Evolutionary conservation across 441 rosid species (phyloP).

Genomic region (Hura crepitans): DNA sequence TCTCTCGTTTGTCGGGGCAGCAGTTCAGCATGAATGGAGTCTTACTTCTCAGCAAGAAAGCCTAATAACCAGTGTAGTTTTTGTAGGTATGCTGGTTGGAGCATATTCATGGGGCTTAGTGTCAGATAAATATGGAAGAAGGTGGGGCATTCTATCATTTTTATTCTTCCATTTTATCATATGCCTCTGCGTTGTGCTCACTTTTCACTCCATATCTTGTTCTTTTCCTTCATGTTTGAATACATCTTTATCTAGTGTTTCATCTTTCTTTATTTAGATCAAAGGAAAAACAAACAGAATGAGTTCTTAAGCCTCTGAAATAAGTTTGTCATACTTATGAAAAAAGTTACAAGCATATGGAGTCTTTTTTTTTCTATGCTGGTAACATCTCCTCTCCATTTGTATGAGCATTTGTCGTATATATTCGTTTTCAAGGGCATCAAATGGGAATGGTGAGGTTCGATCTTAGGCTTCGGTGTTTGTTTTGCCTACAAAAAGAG

Average conservation of each 20-base stretch:
- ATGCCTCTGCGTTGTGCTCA: slow-evolving; percentile 1
- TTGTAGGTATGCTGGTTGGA: slow-evolving; percentile 87
- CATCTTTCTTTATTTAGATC: neutral
- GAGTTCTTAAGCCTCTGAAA: neutral
- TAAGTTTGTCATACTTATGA: neutral
- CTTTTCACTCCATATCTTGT: neutral
- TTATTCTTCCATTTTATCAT: neutral
- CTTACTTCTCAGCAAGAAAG: slow-evolving; percentile 74
- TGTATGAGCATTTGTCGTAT: neutral
- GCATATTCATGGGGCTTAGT: slow-evolving; percentile 88
- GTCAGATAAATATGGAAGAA: slow-evolving; percentile 81
- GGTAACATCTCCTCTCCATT: neutral
- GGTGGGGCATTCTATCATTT: slow-evolving; percentile 34
- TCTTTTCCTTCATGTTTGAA: neutral
- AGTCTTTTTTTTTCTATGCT: too few species aligned
- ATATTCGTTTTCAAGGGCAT: neutral
- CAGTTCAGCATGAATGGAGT: slow-evolving; percentile 64
- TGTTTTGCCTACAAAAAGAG: neutral
- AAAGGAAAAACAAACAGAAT: neutral
- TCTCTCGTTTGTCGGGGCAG: slow-evolving; percentile 84
- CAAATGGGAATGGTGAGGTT: neutral
- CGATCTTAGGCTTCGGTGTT: neutral
- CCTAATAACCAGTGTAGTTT: slow-evolving; percentile 68
- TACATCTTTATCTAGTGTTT: neutral
- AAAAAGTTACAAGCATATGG: neutral